Percentiles rank a stretch among this genome's conserved stretches.
phyloP scores from a whole-genome alignment of 2,329 filamentous ascomycete species.

The Cladosporium sp. region DNA sequence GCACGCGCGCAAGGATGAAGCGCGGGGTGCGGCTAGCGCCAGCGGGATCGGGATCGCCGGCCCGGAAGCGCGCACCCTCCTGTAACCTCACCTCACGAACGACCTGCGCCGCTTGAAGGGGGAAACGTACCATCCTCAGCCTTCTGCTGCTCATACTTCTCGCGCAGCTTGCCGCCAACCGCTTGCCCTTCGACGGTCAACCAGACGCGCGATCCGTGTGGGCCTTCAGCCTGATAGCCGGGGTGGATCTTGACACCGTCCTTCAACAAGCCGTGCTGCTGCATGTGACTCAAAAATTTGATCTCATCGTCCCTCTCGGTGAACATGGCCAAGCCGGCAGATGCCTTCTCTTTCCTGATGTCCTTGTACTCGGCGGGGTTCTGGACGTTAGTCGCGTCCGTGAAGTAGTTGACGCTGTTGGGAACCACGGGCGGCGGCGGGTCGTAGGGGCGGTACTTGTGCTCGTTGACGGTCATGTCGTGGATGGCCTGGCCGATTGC shows the following conservation, averaged over 20 bases:
- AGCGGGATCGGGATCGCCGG: conserved; percentile 5
- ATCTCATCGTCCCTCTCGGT: not conserved
- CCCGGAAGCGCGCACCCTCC: not conserved
- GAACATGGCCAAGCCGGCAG: conserved; percentile 7
- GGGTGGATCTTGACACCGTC: conserved; percentile 7
- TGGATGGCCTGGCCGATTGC: not conserved
- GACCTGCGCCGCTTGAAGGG: not conserved
- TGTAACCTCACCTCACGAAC: conserved; percentile 7
- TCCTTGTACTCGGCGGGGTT: conserved; percentile 5
- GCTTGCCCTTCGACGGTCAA: conserved; percentile 12
- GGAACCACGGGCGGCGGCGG: not conserved
- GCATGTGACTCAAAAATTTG: not conserved
- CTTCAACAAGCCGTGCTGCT: conserved; percentile 2
- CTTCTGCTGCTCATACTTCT: conserved; percentile 6
- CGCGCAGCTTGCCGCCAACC: conserved; percentile 2
- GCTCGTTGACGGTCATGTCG: conserved; percentile 3
- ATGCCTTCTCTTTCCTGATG: conserved; percentile 9
- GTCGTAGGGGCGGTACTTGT: not conserved
- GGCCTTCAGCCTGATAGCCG: conserved; percentile 10
- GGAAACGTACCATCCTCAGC: not conserved
- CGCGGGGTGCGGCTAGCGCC: not conserved
- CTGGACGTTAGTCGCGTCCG: conserved; percentile 4
- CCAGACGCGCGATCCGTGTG: conserved; percentile 2
- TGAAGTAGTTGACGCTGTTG: not conserved
- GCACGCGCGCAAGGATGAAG: not conserved